A percentile compares a stretch with the other conserved stretches of the same genome.
These are phyloP conservation scores for Fusarium miscanthi DNA, from an alignment of 2,329 filamentous ascomycete species.

Conservation along the genomic window DNA sequence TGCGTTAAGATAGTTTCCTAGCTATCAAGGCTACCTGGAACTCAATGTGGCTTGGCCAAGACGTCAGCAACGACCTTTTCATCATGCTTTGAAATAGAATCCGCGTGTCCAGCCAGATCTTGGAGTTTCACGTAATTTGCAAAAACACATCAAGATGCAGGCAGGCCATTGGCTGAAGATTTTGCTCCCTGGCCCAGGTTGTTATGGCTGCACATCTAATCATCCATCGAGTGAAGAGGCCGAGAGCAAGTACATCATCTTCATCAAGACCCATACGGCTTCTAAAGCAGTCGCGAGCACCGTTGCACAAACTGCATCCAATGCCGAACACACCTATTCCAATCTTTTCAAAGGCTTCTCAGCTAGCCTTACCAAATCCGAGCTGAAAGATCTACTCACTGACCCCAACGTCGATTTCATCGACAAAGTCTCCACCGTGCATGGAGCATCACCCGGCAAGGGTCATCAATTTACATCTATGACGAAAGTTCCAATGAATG, in stretches of 20 bases:
- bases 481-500: neutral
- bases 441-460: neutral
- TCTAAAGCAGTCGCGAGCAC: rapidly evolving
- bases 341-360: neutral
- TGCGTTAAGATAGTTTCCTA: too few species aligned
- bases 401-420: neutral
- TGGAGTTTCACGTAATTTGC: too few species aligned
- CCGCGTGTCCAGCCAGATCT: too few species aligned
- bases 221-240: rapidly evolving
- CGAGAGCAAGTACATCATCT: neutral
- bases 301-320: rapidly evolving
- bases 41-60: too few species aligned
- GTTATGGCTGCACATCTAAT: neutral
- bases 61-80: too few species aligned
- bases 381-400: neutral
- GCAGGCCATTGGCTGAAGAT: too few species aligned
- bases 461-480: neutral
- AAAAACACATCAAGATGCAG: too few species aligned
- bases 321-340: neutral
- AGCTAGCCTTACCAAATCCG: neutral
- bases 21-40: too few species aligned
- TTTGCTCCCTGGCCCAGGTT: rapidly evolving
- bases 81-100: too few species aligned
- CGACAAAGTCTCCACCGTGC: neutral
- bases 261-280: neutral